Conservation (phyloP, 768 basidiomycete species). For the Hortiboletus campestris region DNA sequence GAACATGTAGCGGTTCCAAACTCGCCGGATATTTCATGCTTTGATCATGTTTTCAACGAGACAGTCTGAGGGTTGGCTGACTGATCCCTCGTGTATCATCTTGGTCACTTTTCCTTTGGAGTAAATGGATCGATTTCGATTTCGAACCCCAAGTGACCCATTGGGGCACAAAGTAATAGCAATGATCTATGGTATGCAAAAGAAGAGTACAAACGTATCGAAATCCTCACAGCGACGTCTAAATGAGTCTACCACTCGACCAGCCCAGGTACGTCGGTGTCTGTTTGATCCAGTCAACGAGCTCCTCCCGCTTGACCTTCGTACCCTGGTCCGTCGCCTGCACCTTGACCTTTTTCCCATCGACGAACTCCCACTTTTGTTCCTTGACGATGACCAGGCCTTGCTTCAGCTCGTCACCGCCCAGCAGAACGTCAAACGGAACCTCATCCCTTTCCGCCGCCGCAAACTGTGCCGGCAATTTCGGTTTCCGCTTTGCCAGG, state of each 20-base stretch:
- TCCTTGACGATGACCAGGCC: slow-evolving; percentile 91
- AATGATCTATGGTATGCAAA: slow-evolving; percentile 7
- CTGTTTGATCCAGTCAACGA: slow-evolving; percentile 62
- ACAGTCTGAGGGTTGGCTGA: too few species aligned
- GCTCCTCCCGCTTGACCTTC: slow-evolving; percentile 58
- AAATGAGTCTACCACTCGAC: slow-evolving; percentile 33
- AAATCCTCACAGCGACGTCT: background rate
- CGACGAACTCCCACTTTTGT: slow-evolving; percentile 76
- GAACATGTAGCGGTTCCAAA: too few species aligned
- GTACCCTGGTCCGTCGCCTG: slow-evolving; percentile 62
- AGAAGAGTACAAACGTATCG: background rate
- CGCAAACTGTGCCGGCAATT: slow-evolving; percentile 82
- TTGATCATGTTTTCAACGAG: too few species aligned
- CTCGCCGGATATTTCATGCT: too few species aligned
- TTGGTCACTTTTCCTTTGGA: too few species aligned
- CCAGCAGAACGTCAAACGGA: slow-evolving; percentile 92
- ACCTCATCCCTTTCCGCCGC: slow-evolving; percentile 89
- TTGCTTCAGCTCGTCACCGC: slow-evolving; percentile 76
- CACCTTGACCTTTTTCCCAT: slow-evolving; percentile 66
- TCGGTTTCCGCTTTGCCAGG: slow-evolving; percentile 90
- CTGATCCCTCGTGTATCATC: too few species aligned
- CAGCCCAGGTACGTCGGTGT: slow-evolving; percentile 31
- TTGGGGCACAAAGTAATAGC: too few species aligned
- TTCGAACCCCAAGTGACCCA: too few species aligned
- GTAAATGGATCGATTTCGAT: too few species aligned